Percentiles rank a stretch among this genome's conserved stretches.
Evolutionary conservation across 1,284 basidiomycete species (phyloP).

Genomic region (Pseudozyma sp.): DNA sequence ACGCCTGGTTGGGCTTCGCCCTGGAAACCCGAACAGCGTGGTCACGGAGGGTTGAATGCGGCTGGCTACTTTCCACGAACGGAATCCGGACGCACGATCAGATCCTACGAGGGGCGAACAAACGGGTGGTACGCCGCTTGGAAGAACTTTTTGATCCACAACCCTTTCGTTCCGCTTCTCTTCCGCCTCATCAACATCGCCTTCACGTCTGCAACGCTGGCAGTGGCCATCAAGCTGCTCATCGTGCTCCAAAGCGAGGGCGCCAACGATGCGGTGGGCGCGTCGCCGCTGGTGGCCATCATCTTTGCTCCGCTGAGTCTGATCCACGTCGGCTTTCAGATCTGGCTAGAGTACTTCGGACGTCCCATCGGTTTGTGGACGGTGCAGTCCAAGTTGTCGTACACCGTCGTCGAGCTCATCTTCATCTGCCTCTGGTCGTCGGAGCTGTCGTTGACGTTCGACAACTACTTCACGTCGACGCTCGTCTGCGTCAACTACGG

Average conservation of each 20-base stretch:
- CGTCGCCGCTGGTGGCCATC: conserved; percentile 83
- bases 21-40: conserved; percentile 59
- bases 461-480: conserved; percentile 89
- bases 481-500: conserved; percentile 74
- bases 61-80: conserved; percentile 57
- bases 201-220: conserved; percentile 83
- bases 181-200: conserved; percentile 86
- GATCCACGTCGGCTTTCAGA: conserved; percentile 78
- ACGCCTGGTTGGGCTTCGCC: conserved; percentile 64
- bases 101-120: conserved; percentile 22
- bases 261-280: conserved; percentile 79
- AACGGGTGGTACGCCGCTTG: conserved; percentile 46
- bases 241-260: conserved; percentile 73
- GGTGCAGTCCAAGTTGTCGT: conserved; percentile 64
- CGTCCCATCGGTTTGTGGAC: conserved; percentile 87
- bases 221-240: conserved; percentile 81
- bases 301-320: conserved; percentile 86
- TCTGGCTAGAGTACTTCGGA: conserved; percentile 81
- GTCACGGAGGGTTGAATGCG: conserved; percentile 35
- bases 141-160: conserved; percentile 66
- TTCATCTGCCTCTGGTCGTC: conserved; percentile 93
- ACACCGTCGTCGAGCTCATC: conserved; percentile 73
- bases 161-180: conserved; percentile 73
- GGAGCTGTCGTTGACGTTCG: conserved; percentile 85
- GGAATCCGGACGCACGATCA: conserved; percentile 37